phyloP scores from a whole-genome alignment of 2,329 filamentous ascomycete genomes.

The Hysterium pulicare region DNA sequence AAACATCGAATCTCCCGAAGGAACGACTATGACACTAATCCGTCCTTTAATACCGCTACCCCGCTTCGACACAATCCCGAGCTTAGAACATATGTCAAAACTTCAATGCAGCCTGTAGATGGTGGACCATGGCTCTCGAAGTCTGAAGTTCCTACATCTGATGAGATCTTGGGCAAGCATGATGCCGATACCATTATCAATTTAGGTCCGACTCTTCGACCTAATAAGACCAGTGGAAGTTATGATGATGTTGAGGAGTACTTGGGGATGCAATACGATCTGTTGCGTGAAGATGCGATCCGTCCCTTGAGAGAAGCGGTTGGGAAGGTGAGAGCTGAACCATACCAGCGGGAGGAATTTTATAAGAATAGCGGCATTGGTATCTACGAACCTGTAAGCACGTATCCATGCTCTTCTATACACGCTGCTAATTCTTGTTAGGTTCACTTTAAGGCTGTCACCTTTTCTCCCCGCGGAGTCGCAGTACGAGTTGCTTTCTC shows the following conservation, averaged over 20 bases:
- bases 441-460: conserved; percentile 65
- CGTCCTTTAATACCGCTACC: too few species aligned
- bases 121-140: conserved; percentile 27
- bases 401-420: not conserved
- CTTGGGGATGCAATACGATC: conserved; percentile 67
- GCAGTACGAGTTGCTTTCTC: conserved; percentile 70
- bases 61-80: too few species aligned
- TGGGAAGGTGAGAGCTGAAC: conserved; percentile 50
- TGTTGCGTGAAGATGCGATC: conserved; percentile 72
- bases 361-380: conserved; percentile 32
- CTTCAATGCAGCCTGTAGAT: conserved; percentile 12
- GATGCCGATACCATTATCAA: not conserved
- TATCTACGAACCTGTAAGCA: conserved; percentile 32
- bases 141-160: conserved; percentile 55
- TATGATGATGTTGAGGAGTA: conserved; percentile 65
- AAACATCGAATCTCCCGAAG: not conserved
- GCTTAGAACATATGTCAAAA: too few species aligned
- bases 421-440: conserved; percentile 29
- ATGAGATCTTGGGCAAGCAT: conserved; percentile 49
- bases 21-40: too few species aligned
- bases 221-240: conserved; percentile 41
- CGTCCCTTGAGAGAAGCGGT: conserved; percentile 68
- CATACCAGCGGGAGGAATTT: conserved; percentile 56
- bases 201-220: conserved; percentile 11
- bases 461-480: conserved; percentile 60